phyloP scores from a whole-genome alignment of 805 yeast species.

The Myxozyma monticola region DNA sequence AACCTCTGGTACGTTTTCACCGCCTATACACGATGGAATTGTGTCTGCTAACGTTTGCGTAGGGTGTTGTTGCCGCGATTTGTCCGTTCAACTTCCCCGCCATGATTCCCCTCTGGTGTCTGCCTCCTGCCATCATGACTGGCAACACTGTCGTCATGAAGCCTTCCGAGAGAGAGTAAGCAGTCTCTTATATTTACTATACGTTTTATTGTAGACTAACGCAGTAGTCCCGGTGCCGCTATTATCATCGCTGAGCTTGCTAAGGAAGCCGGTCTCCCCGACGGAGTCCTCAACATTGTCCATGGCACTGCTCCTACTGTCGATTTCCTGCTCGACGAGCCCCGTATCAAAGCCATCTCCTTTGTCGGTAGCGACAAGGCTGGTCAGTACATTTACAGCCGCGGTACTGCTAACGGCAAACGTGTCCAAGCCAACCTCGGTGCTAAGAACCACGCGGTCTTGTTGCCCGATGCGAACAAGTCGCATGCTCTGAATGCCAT shows the following conservation, averaged over 20 bases:
- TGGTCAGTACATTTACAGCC: conserved; percentile 68
- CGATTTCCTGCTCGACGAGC: conserved; percentile 67
- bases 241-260: conserved; percentile 71
- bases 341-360: conserved; percentile 72
- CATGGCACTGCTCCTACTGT: conserved; percentile 76
- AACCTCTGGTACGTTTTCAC: conserved; percentile 34
- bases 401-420: conserved; percentile 67
- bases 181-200: not conserved
- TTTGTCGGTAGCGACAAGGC: conserved; percentile 81
- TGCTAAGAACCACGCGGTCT: conserved; percentile 74
- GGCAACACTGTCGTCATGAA: conserved; percentile 74
- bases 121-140: conserved; percentile 62
- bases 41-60: no score
- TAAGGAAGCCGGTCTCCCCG: conserved; percentile 71
- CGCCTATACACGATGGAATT: not conserved
- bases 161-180: conserved; percentile 62
- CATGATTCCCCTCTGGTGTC: conserved; percentile 73
- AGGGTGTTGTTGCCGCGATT: conserved; percentile 73
- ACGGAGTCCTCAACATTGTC: conserved; percentile 56
- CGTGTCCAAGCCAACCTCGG: conserved; percentile 77
- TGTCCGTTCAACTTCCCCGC: conserved; percentile 85
- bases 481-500: conserved; percentile 62
- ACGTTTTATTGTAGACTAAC: not conserved
- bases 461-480: conserved; percentile 71
- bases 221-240: conserved; percentile 64